Percentiles rank a stretch among this genome's conserved stretches.
These are phyloP conservation scores for Saccharomycopsis phalli DNA, from an alignment of 1,139 yeast species.

Conservation along the genomic window DNA sequence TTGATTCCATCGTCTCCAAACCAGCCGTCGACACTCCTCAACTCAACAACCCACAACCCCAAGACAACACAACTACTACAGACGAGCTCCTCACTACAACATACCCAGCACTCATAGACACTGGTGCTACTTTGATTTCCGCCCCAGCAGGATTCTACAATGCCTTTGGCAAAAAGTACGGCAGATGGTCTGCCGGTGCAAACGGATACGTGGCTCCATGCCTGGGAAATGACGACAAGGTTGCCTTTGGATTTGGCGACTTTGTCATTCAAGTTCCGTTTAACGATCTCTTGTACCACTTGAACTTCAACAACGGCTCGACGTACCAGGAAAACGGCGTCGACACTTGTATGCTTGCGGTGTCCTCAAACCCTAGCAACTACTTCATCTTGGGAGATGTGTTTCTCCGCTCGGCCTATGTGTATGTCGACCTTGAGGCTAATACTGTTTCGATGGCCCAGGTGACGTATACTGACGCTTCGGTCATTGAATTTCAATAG, in stretches of 20 bases:
- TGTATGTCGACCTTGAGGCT: conserved; percentile 67
- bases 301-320: conserved; percentile 29
- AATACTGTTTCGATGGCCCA: conserved; percentile 60
- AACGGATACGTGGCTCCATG: conserved; percentile 32
- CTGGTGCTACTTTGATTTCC: conserved; percentile 57
- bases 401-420: conserved; percentile 64
- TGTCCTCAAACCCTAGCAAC: conserved; percentile 26
- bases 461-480: conserved; percentile 27
- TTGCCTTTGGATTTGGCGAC: conserved; percentile 45
- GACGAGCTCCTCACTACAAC: conserved; percentile 22
- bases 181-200: conserved; percentile 28
- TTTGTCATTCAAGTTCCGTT: conserved; percentile 39
- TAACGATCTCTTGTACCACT: conserved; percentile 30
- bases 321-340: conserved; percentile 8
- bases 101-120: conserved; percentile 47
- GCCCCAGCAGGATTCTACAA: conserved; percentile 37
- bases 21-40: no score
- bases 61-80: neutral
- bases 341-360: conserved; percentile 29
- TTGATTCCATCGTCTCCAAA: conserved; percentile 20
- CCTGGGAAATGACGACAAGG: conserved; percentile 21
- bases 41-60: conserved; percentile 3
- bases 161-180: conserved; percentile 32
- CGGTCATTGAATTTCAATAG: conserved; percentile 3
- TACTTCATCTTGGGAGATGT: conserved; percentile 56